phyloP scores from a whole-genome alignment of 2,329 filamentous ascomycete genomes.

The Aspergillus ibericus region DNA sequence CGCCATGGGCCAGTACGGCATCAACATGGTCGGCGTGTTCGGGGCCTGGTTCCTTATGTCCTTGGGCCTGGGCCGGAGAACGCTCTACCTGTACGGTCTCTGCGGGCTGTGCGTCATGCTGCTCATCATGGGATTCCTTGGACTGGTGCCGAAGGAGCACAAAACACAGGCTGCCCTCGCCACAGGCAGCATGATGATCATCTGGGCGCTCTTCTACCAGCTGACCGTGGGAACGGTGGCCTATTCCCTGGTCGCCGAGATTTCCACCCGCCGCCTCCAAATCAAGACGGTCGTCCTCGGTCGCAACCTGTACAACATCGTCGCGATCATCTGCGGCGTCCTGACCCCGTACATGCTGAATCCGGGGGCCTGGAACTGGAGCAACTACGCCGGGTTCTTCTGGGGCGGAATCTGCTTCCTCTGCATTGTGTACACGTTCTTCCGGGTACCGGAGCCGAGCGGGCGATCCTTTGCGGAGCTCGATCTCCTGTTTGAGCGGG shows the following conservation, averaged over 20 bases:
- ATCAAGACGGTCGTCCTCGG: conserved; percentile 91
- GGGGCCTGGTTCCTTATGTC: conserved; percentile 81
- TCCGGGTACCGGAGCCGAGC: conserved; percentile 75
- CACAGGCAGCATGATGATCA: conserved; percentile 80
- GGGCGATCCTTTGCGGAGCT: conserved; percentile 84
- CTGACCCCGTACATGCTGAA: conserved; percentile 93
- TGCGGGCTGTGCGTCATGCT: conserved; percentile 74
- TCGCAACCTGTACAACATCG: conserved; percentile 77
- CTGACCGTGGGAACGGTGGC: conserved; percentile 84
- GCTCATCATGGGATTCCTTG: conserved; percentile 79
- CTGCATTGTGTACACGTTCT: conserved; percentile 79
- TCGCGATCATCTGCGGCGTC: conserved; percentile 77
- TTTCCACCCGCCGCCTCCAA: conserved; percentile 78
- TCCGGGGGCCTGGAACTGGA: conserved; percentile 82
- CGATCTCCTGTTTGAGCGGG: conserved; percentile 77
- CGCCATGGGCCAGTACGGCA: conserved; percentile 60
- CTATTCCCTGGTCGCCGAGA: conserved; percentile 82
- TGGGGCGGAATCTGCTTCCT: conserved; percentile 79
- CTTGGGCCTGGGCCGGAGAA: conserved; percentile 70
- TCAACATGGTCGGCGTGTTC: conserved; percentile 77
- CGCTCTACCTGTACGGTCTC: conserved; percentile 74
- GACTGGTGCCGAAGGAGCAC: conserved; percentile 65
- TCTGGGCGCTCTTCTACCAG: conserved; percentile 82
- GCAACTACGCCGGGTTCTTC: conserved; percentile 84
- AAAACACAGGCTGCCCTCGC: conserved; percentile 66